Conservation (phyloP, 2,329 filamentous ascomycete genomes). For the Emericellopsis cladophorae region DNA sequence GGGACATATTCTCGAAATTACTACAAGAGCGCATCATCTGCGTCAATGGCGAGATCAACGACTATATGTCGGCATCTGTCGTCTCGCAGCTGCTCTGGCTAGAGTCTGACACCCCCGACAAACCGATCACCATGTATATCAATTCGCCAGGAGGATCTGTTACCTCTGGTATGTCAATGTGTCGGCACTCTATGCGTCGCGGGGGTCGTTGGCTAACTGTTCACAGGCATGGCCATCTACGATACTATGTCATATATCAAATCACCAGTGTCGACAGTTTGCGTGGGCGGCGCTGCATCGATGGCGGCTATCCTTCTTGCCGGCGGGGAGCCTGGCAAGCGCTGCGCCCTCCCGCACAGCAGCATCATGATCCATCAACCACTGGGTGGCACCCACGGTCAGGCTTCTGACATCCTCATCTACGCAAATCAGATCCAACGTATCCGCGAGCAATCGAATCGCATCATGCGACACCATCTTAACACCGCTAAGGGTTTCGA, state of each 20-base stretch:
- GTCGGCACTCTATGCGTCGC: neutral
- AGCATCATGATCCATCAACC: slow-evolving; percentile 98
- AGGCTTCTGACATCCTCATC: slow-evolving; percentile 77
- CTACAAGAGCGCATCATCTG: slow-evolving; percentile 80
- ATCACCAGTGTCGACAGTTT: slow-evolving; percentile 86
- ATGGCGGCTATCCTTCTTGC: slow-evolving; percentile 88
- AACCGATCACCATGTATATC: slow-evolving; percentile 95
- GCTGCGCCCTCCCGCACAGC: slow-evolving; percentile 84
- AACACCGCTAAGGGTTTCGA: slow-evolving; percentile 65
- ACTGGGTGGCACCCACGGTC: slow-evolving; percentile 56
- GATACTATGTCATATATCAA: slow-evolving; percentile 98
- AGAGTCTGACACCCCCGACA: slow-evolving; percentile 89
- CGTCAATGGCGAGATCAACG: slow-evolving; percentile 83
- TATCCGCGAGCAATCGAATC: slow-evolving; percentile 73
- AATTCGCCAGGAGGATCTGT: slow-evolving; percentile 93
- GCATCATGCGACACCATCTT: slow-evolving; percentile 79
- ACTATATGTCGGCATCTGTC: slow-evolving; percentile 81
- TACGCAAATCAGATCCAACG: slow-evolving; percentile 94
- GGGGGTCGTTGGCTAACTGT: neutral
- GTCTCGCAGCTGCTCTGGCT: slow-evolving; percentile 95
- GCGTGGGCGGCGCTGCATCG: slow-evolving; percentile 83
- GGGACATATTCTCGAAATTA: slow-evolving; percentile 36
- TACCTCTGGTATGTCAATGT: slow-evolving; percentile 39
- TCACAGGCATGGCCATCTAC: slow-evolving; percentile 68
- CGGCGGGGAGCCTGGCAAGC: slow-evolving; percentile 72